These are phyloP conservation scores for Colletotrichum tanaceti DNA, from an alignment of 2,329 filamentous ascomycete species.

Conservation along the genomic window DNA sequence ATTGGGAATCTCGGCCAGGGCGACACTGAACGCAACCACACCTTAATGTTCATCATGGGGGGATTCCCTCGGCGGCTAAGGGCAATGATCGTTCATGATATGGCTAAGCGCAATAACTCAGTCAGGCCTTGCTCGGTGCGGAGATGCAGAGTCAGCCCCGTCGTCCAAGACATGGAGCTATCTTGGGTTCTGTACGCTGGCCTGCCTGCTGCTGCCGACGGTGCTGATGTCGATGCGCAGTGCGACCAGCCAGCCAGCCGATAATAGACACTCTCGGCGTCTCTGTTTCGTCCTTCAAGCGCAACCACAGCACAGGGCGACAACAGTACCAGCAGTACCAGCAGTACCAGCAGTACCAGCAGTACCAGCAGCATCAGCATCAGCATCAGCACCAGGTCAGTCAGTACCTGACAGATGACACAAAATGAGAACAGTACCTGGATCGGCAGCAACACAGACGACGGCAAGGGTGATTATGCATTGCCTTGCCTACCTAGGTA, in stretches of 20 bases:
- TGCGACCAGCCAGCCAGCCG: slow-evolving; percentile 36
- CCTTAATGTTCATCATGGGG: slow-evolving; percentile 22
- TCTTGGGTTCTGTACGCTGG: slow-evolving; percentile 30
- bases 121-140: slow-evolving; percentile 23
- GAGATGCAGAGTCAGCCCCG: slow-evolving; percentile 36
- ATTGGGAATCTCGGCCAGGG: slow-evolving; percentile 21
- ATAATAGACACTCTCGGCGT: slow-evolving; percentile 37
- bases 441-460: slow-evolving; percentile 9
- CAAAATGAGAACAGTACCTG: slow-evolving; percentile 2
- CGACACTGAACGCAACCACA: slow-evolving; percentile 11
- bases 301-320: slow-evolving; percentile 21
- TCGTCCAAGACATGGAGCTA: slow-evolving; percentile 35
- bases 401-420: slow-evolving; percentile 22
- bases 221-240: slow-evolving; percentile 25
- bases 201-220: slow-evolving; percentile 9
- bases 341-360: slow-evolving; percentile 18
- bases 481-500: not conserved
- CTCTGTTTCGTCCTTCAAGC: slow-evolving; percentile 31
- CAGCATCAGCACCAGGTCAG: slow-evolving; percentile 1
- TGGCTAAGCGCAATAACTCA: slow-evolving; percentile 27
- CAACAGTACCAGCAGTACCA: slow-evolving; percentile 14
- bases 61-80: slow-evolving; percentile 10
- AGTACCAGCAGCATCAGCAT: not conserved
- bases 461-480: not conserved
- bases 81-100: slow-evolving; percentile 10